Percentiles rank a stretch among this genome's conserved stretches.
These are phyloP conservation scores for Ascochyta fabae DNA, from an alignment of 2,329 filamentous ascomycete genomes.

Conservation along the genomic window DNA sequence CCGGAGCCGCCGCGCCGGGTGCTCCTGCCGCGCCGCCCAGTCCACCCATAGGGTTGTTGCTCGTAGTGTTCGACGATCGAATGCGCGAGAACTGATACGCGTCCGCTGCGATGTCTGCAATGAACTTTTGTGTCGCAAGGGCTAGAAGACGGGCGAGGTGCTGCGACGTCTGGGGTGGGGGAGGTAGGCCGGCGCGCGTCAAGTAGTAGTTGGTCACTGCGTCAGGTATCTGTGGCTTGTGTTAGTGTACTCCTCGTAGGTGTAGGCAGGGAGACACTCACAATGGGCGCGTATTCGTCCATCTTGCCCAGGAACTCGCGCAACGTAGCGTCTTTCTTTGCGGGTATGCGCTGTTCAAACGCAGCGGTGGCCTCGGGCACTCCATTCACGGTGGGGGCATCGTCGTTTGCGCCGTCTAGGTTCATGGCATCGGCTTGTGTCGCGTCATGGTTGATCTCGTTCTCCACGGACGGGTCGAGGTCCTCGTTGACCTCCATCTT, in stretches of 20 bases:
- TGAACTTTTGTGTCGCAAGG: conserved; percentile 98
- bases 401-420: conserved; percentile 51
- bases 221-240: conserved; percentile 79
- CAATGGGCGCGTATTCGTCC: conserved; percentile 97
- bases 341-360: conserved; percentile 69
- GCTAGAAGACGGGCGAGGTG: conserved; percentile 92
- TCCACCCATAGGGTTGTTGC: conserved; percentile 90
- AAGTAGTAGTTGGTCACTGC: conserved; percentile 98
- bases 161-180: conserved; percentile 86
- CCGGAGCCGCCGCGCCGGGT: conserved; percentile 61
- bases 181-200: conserved; percentile 91
- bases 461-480: conserved; percentile 51
- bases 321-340: conserved; percentile 89
- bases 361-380: conserved; percentile 54
- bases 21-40: conserved; percentile 71
- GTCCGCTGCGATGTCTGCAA: conserved; percentile 95
- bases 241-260: conserved; percentile 22
- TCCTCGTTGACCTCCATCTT: conserved; percentile 46
- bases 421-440: conserved; percentile 50
- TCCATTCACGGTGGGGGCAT: conserved; percentile 44
- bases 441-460: conserved; percentile 49
- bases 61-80: conserved; percentile 86
- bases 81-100: conserved; percentile 98
- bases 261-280: conserved; percentile 56
- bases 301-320: conserved; percentile 95